Conservation (phyloP, 2,329 filamentous ascomycete genomes). For the Sclerotinia sclerotiorum region DNA sequence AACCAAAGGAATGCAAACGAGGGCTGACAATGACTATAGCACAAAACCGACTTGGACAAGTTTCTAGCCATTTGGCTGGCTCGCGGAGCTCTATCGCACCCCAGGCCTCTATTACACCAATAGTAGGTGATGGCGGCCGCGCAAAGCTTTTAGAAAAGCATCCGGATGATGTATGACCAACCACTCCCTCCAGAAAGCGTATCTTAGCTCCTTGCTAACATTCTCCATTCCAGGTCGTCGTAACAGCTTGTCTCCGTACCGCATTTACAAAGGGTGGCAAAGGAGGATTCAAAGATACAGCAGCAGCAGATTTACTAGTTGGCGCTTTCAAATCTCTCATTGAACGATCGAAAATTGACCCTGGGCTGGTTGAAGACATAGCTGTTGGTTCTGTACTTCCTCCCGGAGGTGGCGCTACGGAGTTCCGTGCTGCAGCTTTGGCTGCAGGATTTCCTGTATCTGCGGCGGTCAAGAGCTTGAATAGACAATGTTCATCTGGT, state of each 20-base stretch:
- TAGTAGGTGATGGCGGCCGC: constrained; percentile 31
- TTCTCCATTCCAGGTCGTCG: constrained; percentile 62
- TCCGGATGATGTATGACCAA: constrained; percentile 59
- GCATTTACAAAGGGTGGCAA: constrained; percentile 91
- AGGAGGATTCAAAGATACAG: constrained; percentile 94
- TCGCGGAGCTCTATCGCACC: constrained; percentile 38
- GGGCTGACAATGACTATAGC: constrained; percentile 35
- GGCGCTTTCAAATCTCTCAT: constrained; percentile 81
- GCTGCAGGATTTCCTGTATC: constrained; percentile 87
- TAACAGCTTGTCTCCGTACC: constrained; percentile 88
- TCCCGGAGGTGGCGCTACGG: constrained; percentile 90
- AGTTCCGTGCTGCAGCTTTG: constrained; percentile 89
- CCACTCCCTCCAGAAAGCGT: background rate
- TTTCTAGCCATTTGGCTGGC: constrained; percentile 60
- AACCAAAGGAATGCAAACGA: constrained; percentile 20
- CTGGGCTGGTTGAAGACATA: constrained; percentile 84
- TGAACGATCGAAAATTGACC: constrained; percentile 84
- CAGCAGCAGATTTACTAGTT: constrained; percentile 78
- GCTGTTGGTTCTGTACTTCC: constrained; percentile 88
- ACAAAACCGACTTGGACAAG: constrained; percentile 47
- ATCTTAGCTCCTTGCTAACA: constrained; percentile 34
- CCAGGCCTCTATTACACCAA: constrained; percentile 3
- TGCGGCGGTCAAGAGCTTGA: constrained; percentile 82
- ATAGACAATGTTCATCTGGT: constrained; percentile 92
- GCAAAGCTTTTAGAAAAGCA: constrained; percentile 59